A percentile compares a stretch with the other conserved stretches of the same genome.
phyloP scores from a whole-genome alignment of 106 monocot genomes.

The Alisma plantagoaquatica region DNA sequence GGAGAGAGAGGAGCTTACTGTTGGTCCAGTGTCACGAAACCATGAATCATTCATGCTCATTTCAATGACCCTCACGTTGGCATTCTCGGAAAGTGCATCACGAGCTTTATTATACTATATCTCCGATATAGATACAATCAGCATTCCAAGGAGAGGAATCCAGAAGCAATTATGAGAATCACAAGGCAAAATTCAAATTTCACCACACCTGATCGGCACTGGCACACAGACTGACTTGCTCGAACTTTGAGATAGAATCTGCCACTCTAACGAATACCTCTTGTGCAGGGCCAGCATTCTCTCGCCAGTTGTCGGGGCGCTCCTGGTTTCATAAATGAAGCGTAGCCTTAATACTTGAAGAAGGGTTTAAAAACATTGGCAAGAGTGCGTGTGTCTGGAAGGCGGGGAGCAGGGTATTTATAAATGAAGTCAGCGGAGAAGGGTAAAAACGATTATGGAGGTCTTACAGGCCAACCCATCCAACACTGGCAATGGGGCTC shows the following conservation, averaged over 20 bases:
- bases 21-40: constrained; percentile 96
- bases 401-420: too few relatives aligned
- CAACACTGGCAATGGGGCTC: constrained; percentile 22
- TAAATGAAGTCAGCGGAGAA: too few relatives aligned
- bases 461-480: constrained; percentile 29
- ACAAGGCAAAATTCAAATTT: too few relatives aligned
- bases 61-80: constrained; percentile 70
- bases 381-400: too few relatives aligned
- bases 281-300: constrained; percentile 51
- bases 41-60: constrained; percentile 99
- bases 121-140: too few relatives aligned
- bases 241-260: constrained; percentile 69
- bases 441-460: background rate
- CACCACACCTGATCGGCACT: constrained; percentile 66
- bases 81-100: constrained; percentile 15
- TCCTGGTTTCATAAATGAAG: too few relatives aligned
- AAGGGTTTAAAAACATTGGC: too few relatives aligned
- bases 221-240: constrained; percentile 63
- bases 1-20: constrained; percentile 31
- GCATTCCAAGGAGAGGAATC: too few relatives aligned
- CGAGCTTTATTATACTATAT: constrained; percentile 59
- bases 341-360: too few relatives aligned
- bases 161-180: too few relatives aligned
- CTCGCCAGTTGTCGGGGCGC: constrained; percentile 81
- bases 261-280: constrained; percentile 45